Conservation (phyloP, 768 basidiomycete genomes). For the Boletus edulis region DNA sequence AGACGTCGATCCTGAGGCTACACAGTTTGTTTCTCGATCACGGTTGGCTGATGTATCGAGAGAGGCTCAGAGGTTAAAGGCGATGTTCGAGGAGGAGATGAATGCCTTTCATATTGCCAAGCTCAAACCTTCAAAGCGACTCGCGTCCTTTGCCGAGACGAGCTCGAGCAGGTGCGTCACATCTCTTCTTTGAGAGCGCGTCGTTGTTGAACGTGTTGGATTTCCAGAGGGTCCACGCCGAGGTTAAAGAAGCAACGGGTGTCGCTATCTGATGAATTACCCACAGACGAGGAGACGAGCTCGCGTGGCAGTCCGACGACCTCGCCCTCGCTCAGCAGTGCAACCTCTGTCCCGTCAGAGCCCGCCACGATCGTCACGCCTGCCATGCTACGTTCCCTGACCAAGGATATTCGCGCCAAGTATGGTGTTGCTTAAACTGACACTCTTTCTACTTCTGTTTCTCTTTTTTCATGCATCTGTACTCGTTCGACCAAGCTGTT, state of each 20-base stretch:
- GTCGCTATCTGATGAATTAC: slow-evolving; percentile 34
- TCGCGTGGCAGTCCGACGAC: slow-evolving; percentile 9
- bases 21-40: slow-evolving; percentile 14
- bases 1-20: slow-evolving; percentile 5
- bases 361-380: slow-evolving; percentile 48
- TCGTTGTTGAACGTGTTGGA: not conserved
- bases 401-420: slow-evolving; percentile 30
- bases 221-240: slow-evolving; percentile 24
- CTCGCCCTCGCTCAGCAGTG: slow-evolving; percentile 48
- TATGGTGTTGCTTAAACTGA: slow-evolving; percentile 19
- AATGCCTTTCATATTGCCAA: slow-evolving; percentile 38
- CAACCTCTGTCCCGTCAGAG: slow-evolving; percentile 40
- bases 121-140: slow-evolving; percentile 46
- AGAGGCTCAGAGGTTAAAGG: slow-evolving; percentile 31
- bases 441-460: slow-evolving; percentile 1
- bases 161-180: slow-evolving; percentile 39
- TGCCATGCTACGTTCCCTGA: slow-evolving; percentile 55
- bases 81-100: slow-evolving; percentile 38
- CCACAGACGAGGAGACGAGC: slow-evolving; percentile 31
- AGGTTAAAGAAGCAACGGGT: slow-evolving; percentile 44
- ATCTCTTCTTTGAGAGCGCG: not conserved
- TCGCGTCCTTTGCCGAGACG: slow-evolving; percentile 41
- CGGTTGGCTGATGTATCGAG: slow-evolving; percentile 29
- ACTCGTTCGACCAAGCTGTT: not conserved
- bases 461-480: not conserved